Evolutionary conservation across 2,329 filamentous ascomycete genomes (phyloP), one percentile per base, ranked within the genome.

Genomic region (Parafenestella ontariensis): DNA sequence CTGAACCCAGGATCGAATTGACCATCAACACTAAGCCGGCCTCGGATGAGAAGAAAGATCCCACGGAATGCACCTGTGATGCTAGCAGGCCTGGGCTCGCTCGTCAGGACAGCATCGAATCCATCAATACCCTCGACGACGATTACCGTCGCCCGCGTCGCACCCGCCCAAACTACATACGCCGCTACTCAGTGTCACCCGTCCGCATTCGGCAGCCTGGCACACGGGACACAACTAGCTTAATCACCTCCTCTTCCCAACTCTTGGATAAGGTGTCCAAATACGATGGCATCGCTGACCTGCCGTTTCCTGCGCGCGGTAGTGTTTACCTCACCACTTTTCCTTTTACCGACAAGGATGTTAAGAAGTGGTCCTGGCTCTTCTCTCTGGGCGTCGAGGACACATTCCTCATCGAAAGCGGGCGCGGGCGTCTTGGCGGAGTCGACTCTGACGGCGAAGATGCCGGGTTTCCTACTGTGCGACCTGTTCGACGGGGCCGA

Each of bases 321-420:
- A 59, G 47, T 45, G 49, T 62, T 15, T 69, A 68, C 52, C 46
- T 70, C 3, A 51, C 59, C 39, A 70, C 67, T 0, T 70, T 58
- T 43, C 63, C 66, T 4, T 70, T 69, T 49, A 60, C 61, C n/a
- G 46, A 63, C 20, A 58, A 52, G 10, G 64, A 69, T n/a, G 56
- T 70, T 5, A 59, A 62, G 48, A 65, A 68, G 21, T 69, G 62
- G 60, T 26, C 52, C 1, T 69, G 67, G 64, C 48, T 70, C 20
- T 49, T 70, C 13, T 46, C 37, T 5, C 24, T 47, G 5, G 58
- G 54, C 10, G 42, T 67, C 5, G 61, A 67, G 29, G 65, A 66
- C 3, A 54, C 46, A 3, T 65, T 51, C 21, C 41, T 69, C 3
- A 34, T 40, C 4, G 55, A 56, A 29, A 45, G 24, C 6, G 45